Percentiles rank a stretch among this genome's conserved stretches.
Evolutionary conservation across 202 grass and related monocot species (phyloP).

Genomic region (Schoenoplectus triqueter): DNA sequence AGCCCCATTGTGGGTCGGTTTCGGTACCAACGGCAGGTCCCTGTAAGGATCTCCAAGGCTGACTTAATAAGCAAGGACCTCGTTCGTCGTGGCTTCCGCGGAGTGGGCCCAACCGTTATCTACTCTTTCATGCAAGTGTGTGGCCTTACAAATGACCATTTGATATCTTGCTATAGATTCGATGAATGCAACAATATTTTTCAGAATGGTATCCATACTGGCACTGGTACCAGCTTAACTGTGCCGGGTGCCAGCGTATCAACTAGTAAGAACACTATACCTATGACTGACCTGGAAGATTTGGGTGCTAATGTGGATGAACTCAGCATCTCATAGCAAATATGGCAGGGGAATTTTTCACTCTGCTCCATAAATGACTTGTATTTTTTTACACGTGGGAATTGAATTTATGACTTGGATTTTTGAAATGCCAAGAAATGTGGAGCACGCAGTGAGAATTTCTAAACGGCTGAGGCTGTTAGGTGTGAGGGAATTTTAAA

Average conservation of each 20-base stretch:
- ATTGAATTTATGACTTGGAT: conserved; percentile 18
- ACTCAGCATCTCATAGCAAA: conserved; percentile 69
- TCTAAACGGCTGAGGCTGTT: not conserved
- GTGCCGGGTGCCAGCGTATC: conserved; percentile 24
- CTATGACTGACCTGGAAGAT: conserved; percentile 43
- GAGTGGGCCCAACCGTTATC: conserved; percentile 75
- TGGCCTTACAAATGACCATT: conserved; percentile 90
- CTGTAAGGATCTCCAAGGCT: conserved; percentile 80
- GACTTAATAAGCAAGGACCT: conserved; percentile 97
- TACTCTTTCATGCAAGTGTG: conserved; percentile 95
- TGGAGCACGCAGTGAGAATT: conserved; percentile 21
- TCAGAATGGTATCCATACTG: conserved; percentile 8
- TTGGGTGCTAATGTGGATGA: conserved; percentile 53
- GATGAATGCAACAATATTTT: conserved; percentile 51
- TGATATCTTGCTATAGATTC: conserved; percentile 75
- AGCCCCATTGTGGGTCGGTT: conserved; percentile 78
- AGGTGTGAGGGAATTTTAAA: not conserved
- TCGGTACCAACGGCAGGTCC: conserved; percentile 80
- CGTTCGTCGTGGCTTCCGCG: conserved; percentile 76
- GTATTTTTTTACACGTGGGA: not conserved
- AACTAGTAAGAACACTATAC: not conserved
- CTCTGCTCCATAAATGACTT: not conserved
- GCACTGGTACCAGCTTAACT: conserved; percentile 35
- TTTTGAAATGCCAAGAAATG: conserved; percentile 22
- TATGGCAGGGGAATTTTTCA: conserved; percentile 18